Percentiles rank a stretch among this genome's conserved stretches.
Evolutionary conservation across 768 basidiomycete species (phyloP).

Genomic region (Podaxis sp.): DNA sequence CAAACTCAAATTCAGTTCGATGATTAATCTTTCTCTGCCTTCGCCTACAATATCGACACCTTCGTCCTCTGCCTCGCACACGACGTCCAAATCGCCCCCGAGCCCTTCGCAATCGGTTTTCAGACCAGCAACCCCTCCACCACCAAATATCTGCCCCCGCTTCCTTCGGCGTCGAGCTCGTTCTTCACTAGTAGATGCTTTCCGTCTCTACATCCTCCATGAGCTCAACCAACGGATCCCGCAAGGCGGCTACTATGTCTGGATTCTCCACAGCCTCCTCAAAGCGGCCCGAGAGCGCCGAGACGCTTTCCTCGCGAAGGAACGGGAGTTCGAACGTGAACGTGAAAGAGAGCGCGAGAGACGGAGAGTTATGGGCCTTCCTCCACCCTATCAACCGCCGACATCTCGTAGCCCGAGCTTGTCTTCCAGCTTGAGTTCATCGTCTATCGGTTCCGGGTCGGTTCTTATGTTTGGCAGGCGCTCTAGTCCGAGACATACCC

Average conservation of each 20-base stretch:
- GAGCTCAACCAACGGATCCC: conserved; percentile 40
- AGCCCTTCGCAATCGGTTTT: neutral
- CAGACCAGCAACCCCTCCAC: conserved; percentile 24
- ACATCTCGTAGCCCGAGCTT: neutral
- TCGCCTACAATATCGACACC: conserved; percentile 23
- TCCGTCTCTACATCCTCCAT: conserved; percentile 54
- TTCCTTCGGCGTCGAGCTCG: conserved; percentile 57
- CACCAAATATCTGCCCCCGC: conserved; percentile 22
- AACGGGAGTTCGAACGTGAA: conserved; percentile 29
- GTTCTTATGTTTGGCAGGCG: neutral
- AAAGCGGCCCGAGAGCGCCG: conserved; percentile 9
- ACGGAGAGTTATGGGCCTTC: neutral
- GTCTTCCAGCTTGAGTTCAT: neutral
- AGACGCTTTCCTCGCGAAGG: conserved; percentile 40
- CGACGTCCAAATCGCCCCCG: conserved; percentile 6
- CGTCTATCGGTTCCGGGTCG: conserved; percentile 8
- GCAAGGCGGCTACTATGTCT: conserved; percentile 42
- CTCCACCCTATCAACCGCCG: neutral
- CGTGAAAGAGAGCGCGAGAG: conserved; percentile 10
- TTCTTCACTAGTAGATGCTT: conserved; percentile 62
- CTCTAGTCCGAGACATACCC: conserved; percentile 6
- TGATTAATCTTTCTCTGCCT: conserved; percentile 22
- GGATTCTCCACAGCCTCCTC: conserved; percentile 46
- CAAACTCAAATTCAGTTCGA: conserved; percentile 21
- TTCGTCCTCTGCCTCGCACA: conserved; percentile 22